phyloP scores from a whole-genome alignment of 345 rosid species.

The Trapa incisa region DNA sequence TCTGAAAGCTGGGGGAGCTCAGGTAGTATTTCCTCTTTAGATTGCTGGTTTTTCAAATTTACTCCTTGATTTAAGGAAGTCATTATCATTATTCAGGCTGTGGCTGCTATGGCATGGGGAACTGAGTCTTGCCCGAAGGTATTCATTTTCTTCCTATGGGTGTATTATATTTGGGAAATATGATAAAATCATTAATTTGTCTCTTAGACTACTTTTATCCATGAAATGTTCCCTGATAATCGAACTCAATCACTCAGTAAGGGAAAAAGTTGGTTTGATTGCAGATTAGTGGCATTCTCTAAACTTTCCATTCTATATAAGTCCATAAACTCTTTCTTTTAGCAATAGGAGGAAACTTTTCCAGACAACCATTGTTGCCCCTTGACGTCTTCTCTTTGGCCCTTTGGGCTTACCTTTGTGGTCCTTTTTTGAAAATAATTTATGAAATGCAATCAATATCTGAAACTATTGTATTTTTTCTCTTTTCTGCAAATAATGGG shows the following conservation, averaged over 20 bases:
- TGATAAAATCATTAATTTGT: background rate
- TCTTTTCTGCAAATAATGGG: background rate
- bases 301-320: background rate
- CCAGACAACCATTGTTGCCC: background rate
- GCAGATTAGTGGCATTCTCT: background rate
- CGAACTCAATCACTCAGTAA: background rate
- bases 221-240: background rate
- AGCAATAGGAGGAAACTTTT: background rate
- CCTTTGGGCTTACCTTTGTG: background rate
- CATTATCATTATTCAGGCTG: slow-evolving; percentile 38
- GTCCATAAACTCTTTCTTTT: background rate
- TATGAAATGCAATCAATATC: background rate
- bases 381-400: background rate
- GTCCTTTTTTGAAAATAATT: background rate
- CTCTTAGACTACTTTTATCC: background rate
- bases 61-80: background rate
- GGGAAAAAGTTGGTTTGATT: background rate
- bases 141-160: slow-evolving; percentile 7
- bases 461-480: background rate
- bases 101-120: slow-evolving; percentile 98
- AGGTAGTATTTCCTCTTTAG: slow-evolving; percentile 29
- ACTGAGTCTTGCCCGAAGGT: slow-evolving; percentile 95
- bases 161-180: background rate
- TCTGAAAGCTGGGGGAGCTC: slow-evolving; percentile 94
- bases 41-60: background rate